These are phyloP conservation scores for Flaveria brownii DNA, from an alignment of 129 eudicot species.

Conservation along the genomic window DNA sequence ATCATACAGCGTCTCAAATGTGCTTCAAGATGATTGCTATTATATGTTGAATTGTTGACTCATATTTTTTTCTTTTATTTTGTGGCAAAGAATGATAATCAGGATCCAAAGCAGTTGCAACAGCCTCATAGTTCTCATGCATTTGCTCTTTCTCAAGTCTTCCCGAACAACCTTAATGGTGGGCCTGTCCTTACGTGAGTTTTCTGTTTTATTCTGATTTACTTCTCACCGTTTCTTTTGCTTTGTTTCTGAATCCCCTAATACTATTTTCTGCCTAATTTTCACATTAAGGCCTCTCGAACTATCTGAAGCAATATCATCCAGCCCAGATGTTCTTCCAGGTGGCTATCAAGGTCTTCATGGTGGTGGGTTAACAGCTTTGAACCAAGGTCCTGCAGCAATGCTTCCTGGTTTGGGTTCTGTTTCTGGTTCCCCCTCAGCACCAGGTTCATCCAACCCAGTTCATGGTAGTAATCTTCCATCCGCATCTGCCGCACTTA, in stretches of 20 bases:
- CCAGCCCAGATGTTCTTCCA: constrained; percentile 53
- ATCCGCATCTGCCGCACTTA: constrained; percentile 46
- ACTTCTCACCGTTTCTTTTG: background rate
- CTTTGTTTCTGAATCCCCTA: constrained; percentile 7
- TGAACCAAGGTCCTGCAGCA: constrained; percentile 40
- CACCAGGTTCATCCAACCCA: constrained; percentile 43
- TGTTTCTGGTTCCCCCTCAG: constrained; percentile 36
- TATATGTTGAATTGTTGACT: background rate
- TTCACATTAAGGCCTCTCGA: constrained; percentile 64
- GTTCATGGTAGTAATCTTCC: constrained; percentile 48
- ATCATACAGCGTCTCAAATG: background rate
- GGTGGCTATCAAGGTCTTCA: constrained; percentile 62
- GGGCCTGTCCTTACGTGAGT: constrained; percentile 78
- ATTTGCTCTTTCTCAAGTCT: constrained; percentile 73
- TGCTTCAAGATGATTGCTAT: background rate
- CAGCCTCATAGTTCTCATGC: constrained; percentile 70
- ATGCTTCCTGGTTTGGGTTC: constrained; percentile 50
- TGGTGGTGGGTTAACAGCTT: constrained; percentile 46
- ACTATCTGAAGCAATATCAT: constrained; percentile 50
- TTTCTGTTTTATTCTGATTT: constrained; percentile 11
- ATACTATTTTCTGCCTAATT: constrained; percentile 11
- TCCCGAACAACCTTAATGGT: constrained; percentile 76
- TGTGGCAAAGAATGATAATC: constrained; percentile 44
- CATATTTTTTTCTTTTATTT: background rate
- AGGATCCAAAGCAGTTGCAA: constrained; percentile 65